Percentiles rank a stretch among this genome's conserved stretches.
These are phyloP conservation scores for Phytophthora palmivora DNA, from an alignment of 352 stramenopile genomes.

Conservation along the genomic window DNA sequence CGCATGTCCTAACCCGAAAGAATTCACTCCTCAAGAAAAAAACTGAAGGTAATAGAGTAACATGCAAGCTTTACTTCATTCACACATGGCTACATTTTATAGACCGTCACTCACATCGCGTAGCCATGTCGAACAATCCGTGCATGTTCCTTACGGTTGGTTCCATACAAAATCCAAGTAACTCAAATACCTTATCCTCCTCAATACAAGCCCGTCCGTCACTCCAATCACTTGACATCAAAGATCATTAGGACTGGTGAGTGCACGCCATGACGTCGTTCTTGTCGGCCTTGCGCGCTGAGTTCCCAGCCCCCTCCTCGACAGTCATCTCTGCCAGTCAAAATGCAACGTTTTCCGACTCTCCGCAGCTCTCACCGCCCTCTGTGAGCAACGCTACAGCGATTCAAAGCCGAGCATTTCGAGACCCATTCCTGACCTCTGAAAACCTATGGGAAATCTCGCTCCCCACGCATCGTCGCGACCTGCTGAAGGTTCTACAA, in stretches of 20 bases:
- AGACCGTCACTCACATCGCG: slow-evolving; percentile 20
- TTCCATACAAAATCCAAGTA: slow-evolving; percentile 10
- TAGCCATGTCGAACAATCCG: slow-evolving; percentile 21
- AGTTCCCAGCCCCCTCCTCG: slow-evolving; percentile 22
- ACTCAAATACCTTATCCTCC: not conserved
- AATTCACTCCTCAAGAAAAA: too few relatives aligned
- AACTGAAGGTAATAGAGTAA: too few relatives aligned
- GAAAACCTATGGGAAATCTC: slow-evolving; percentile 41
- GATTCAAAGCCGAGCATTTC: slow-evolving; percentile 31
- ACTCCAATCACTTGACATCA: not conserved
- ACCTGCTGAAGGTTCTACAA: slow-evolving; percentile 57
- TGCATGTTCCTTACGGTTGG: slow-evolving; percentile 17
- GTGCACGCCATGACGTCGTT: slow-evolving; percentile 37
- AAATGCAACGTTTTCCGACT: slow-evolving; percentile 14
- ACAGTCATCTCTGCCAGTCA: not conserved
- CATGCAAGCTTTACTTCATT: too few relatives aligned
- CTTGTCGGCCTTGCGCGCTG: slow-evolving; percentile 37
- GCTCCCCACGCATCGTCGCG: slow-evolving; percentile 31
- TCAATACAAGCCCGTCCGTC: slow-evolving; percentile 25
- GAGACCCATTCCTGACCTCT: slow-evolving; percentile 43
- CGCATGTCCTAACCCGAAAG: too few relatives aligned
- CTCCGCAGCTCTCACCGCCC: slow-evolving; percentile 1
- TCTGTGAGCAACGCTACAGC: slow-evolving; percentile 2
- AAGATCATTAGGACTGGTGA: slow-evolving; percentile 16
- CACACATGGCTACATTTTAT: too few relatives aligned